Base-by-base conservation (phyloP, 1,139 yeast species). In the Debaryomyces sp. region DNA sequence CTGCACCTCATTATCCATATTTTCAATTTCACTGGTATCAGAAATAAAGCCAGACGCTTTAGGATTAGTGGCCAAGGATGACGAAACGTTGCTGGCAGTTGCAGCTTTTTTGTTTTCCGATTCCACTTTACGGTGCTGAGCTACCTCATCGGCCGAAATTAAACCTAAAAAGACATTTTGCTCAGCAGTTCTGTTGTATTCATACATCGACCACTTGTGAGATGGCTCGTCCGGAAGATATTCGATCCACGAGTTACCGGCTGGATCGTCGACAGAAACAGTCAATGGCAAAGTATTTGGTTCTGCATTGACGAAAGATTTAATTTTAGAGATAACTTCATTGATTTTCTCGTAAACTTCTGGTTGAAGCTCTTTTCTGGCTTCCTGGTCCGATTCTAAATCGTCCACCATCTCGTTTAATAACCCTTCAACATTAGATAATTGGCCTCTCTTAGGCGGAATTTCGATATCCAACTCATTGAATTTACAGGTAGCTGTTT, bases 181-280 rank as follows among this genome's bases (percentile, higher is more conserved):
- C 58, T 90, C 96, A 36, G 90, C 90, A 4, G 96, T 81, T 71
- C 99, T 81, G 59, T 80, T 72, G 67, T 94, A 94, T 59, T 91
- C 95, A 41, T 79, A 77, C 71, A 85, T 87, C 26, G 96, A 80
- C 97, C 98, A 92, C 64, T 91, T 90, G 68, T 90, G 96, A 46
- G 88, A 75, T 10, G 96, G 80, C 65, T 92, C 97, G 49, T 89
- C 92, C 18, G 98, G 98, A 50, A 81, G 70, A 63, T 81, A 91
- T 65, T 91, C 97, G 49, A 95, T 85, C 96, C 97, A 95, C 1
- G 98, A 92, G 71, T 95, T 94, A 18, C 99, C 99, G 0, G 97
- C 82, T 30, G 99, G 98, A 69, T 94, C 99, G 66, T 92, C 97
- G 17, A 91, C 71, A 15, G 81, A 76, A 46, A 95, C 80, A 0